Percentiles rank a stretch among this genome's conserved stretches.
Conservation (phyloP, 176 grass and related monocot species). For the Carex littledalei region DNA sequence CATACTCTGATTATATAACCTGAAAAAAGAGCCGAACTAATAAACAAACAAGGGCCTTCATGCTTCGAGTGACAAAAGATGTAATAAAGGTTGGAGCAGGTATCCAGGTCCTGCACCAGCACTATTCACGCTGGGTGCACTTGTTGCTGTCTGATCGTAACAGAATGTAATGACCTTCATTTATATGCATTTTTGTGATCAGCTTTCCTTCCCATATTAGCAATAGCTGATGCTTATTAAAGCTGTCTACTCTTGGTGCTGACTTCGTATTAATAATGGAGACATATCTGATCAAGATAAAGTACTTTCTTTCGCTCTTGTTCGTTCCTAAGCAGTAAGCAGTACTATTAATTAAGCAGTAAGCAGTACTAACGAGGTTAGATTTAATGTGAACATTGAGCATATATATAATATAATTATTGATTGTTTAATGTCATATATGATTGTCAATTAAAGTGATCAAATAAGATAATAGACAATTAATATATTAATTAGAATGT, state of each 20-base stretch:
- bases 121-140: not conserved
- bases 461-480: too few species aligned
- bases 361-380: not conserved
- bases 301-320: not conserved
- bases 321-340: not conserved
- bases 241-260: not conserved
- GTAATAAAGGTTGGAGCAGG: not conserved
- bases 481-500: too few species aligned
- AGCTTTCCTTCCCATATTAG: not conserved
- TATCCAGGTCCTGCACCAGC: not conserved
- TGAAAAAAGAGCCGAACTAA: too few species aligned
- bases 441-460: too few species aligned
- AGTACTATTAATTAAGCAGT: not conserved
- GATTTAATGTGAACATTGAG: too few species aligned
- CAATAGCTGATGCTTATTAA: not conserved
- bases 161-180: not conserved
- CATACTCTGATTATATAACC: too few species aligned
- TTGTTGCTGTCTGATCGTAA: slow-evolving; percentile 1
- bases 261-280: not conserved
- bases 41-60: too few species aligned
- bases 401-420: too few species aligned
- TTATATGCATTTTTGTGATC: not conserved
- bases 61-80: too few species aligned
- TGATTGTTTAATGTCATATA: too few species aligned
- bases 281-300: slow-evolving; percentile 5